These are phyloP conservation scores for Scytalidium lignicola DNA, from an alignment of 2,329 filamentous ascomycete genomes.

Conservation along the genomic window DNA sequence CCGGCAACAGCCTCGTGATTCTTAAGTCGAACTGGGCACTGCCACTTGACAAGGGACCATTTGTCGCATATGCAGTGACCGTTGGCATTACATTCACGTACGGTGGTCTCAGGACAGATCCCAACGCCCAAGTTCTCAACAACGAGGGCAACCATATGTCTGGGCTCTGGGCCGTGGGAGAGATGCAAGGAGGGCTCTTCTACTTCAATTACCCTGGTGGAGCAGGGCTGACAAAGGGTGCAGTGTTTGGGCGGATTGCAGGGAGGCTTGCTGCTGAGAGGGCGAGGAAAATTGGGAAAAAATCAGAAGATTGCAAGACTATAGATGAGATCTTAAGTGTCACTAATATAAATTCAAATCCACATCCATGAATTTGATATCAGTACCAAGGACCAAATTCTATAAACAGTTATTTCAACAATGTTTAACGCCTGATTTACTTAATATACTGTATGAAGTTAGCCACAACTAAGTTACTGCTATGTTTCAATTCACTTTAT, in stretches of 20 bases:
- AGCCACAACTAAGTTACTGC: too few relatives aligned
- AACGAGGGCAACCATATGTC: conserved; percentile 39
- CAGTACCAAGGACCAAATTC: too few relatives aligned
- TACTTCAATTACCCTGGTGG: conserved; percentile 58
- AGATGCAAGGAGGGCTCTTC: conserved; percentile 61
- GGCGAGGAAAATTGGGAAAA: too few relatives aligned
- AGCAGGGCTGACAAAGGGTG: conserved; percentile 52
- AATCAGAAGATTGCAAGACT: too few relatives aligned
- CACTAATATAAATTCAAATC: too few relatives aligned
- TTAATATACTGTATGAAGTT: too few relatives aligned
- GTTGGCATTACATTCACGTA: conserved; percentile 65
- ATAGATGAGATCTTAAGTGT: too few relatives aligned
- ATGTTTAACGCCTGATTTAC: too few relatives aligned
- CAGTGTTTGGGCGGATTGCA: conserved; percentile 41
- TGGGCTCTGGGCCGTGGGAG: conserved; percentile 54
- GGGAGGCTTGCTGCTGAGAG: conserved; percentile 32
- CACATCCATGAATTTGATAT: too few relatives aligned
- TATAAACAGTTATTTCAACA: too few relatives aligned
- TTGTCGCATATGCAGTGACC: conserved; percentile 56
- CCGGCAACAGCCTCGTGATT: conserved; percentile 41
- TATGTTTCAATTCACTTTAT: too few relatives aligned
- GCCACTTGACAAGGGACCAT: conserved; percentile 49
- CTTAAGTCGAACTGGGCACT: conserved; percentile 63
- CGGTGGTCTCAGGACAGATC: conserved; percentile 54
- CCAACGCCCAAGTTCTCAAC: conserved; percentile 43